A percentile compares a stretch with the other conserved stretches of the same genome.
These are phyloP conservation scores for Russula sp. DNA, from an alignment of 768 basidiomycete genomes.

Conservation along the genomic window DNA sequence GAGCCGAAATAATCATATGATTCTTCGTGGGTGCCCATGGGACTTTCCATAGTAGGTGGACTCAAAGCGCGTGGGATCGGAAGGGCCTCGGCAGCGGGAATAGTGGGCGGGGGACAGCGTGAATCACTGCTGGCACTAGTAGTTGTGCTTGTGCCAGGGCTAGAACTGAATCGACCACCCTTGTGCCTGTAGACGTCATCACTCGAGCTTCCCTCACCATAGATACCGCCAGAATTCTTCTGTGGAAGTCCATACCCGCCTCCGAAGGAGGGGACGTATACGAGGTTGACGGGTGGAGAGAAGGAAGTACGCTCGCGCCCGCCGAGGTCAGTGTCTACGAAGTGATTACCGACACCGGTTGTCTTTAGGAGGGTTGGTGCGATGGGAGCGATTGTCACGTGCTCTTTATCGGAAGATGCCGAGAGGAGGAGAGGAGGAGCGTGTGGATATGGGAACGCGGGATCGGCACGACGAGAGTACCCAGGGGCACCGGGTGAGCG, in stretches of 20 bases:
- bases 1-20: constrained; percentile 14
- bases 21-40: constrained; percentile 15
- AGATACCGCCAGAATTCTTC: constrained; percentile 26
- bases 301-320: constrained; percentile 19
- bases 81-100: constrained; percentile 14
- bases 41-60: constrained; percentile 10
- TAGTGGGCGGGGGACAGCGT: constrained; percentile 19
- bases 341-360: constrained; percentile 42
- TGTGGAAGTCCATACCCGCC: constrained; percentile 27
- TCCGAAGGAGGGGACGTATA: constrained; percentile 55
- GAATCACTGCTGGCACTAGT: constrained; percentile 22
- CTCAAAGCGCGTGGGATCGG: constrained; percentile 12
- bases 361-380: constrained; percentile 87
- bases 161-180: constrained; percentile 33
- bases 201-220: constrained; percentile 19
- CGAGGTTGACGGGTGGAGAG: constrained; percentile 56
- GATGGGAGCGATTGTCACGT: constrained; percentile 65
- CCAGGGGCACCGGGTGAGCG: constrained; percentile 23
- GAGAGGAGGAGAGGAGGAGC: constrained; percentile 31
- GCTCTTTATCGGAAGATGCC: constrained; percentile 40
- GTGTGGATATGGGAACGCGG: constrained; percentile 23
- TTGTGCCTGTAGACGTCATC: constrained; percentile 35
- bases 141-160: constrained; percentile 27
- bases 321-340: constrained; percentile 29
- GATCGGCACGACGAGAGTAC: constrained; percentile 23